Conservation (phyloP, 2,329 filamentous ascomycete genomes). For the Colletotrichum lentis region DNA sequence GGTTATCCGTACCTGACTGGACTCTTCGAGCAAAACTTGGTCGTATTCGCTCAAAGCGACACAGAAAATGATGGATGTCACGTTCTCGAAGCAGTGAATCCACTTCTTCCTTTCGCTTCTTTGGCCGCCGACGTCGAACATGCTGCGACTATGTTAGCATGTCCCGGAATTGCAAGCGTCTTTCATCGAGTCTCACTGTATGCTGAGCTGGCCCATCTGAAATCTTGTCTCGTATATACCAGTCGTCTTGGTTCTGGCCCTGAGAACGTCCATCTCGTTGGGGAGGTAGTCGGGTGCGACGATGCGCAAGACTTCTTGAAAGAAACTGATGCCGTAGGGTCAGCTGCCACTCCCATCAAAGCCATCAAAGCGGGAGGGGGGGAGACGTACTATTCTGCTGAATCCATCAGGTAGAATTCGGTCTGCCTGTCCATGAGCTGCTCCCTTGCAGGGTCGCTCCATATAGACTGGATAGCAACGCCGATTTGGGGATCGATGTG, state of each 20-base stretch:
- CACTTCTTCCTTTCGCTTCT: constrained; percentile 98
- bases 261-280: constrained; percentile 91
- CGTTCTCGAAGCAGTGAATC: constrained; percentile 99
- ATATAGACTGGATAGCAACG: constrained; percentile 83
- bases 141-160: constrained; percentile 64
- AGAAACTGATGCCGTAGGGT: constrained; percentile 72
- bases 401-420: constrained; percentile 99
- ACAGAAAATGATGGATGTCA: constrained; percentile 99
- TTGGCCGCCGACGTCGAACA: constrained; percentile 99
- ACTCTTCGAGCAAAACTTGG: constrained; percentile 94
- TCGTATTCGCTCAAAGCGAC: constrained; percentile 98
- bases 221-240: constrained; percentile 99
- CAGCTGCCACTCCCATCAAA: constrained; percentile 34
- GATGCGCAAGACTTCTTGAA: constrained; percentile 90
- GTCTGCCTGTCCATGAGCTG: constrained; percentile 91
- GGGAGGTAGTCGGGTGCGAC: constrained; percentile 86
- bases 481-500: constrained; percentile 83
- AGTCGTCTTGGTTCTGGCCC: constrained; percentile 96
- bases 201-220: constrained; percentile 97
- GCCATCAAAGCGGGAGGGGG: background rate
- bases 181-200: constrained; percentile 75
- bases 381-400: constrained; percentile 88
- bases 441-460: constrained; percentile 86
- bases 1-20: constrained; percentile 79
- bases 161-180: background rate